These are phyloP conservation scores for Triadica sebifera DNA, from an alignment of 345 rosid species.

Conservation along the genomic window DNA sequence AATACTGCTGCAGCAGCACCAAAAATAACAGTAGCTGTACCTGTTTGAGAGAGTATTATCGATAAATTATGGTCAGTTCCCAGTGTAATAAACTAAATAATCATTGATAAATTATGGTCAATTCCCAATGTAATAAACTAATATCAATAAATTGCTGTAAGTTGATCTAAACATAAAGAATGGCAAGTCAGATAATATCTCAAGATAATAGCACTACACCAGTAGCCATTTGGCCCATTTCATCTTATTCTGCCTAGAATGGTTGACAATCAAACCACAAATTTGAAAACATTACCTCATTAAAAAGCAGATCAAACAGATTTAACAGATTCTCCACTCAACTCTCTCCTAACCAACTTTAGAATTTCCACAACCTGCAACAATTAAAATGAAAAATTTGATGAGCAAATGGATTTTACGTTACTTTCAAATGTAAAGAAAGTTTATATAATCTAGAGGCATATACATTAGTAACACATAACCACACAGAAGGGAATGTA, in stretches of 20 bases:
- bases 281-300: conserved; percentile 20
- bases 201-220: not conserved
- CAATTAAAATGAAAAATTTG: conserved; percentile 13
- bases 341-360: conserved; percentile 75
- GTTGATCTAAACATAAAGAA: not conserved
- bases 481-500: not conserved
- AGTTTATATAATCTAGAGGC: not conserved
- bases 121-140: not conserved
- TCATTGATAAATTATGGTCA: not conserved
- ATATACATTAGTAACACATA: not conserved
- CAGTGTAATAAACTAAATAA: not conserved
- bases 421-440: not conserved
- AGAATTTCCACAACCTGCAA: conserved; percentile 78
- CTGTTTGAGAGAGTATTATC: conserved; percentile 14
- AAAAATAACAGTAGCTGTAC: conserved; percentile 1
- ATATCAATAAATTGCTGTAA: not conserved
- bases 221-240: not conserved
- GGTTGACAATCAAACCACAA: conserved; percentile 3
- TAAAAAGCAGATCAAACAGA: conserved; percentile 26
- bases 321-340: conserved; percentile 59
- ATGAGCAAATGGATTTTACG: not conserved
- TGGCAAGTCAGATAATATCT: not conserved
- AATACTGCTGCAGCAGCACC: not conserved
- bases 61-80: not conserved
- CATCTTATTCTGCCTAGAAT: not conserved